Base-by-base conservation (phyloP, 148 eudicot species). In the Rhododendron ferrugineum region DNA sequence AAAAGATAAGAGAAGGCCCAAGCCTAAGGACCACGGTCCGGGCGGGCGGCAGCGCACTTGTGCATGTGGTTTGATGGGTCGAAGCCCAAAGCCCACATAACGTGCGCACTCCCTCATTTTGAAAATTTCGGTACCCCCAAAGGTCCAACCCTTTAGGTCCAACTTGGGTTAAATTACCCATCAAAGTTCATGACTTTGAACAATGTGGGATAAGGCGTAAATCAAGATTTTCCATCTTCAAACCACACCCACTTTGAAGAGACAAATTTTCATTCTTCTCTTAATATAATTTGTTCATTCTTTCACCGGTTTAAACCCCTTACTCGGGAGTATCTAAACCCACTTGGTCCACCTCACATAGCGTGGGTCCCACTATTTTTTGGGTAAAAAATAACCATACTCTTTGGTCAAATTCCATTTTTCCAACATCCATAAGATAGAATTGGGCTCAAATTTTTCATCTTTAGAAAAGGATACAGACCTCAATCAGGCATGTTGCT, bases 401-500 rank as follows among this genome's bases (percentile, higher is more conserved):
- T 54, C 60, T 54, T 54, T 15, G 22, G 22, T 50, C 56, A 50
- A 14, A 50, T 50, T 13, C 60, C 60, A 14, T 15, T 54, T 54
- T 54, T 54, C 23, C 60, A 54, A 37, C n/a, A 79, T 14, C 7
- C 6, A 15, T 52, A 52, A 79, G 10, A 47, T 2, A 4, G 60
- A 75, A 49, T 52, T 11, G 30, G 47, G 30, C n/a, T 14, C 13
- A 36, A 87, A 36, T 11, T 4, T 30, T 44, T 9, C 3, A 18
- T 22, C 77, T 13, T 36, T 11, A 62, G 40, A 34, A 32, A 44
- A 68, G 46, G 11, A 83, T 50, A 84, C 87, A 84, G 30, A 97
- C 99, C 99, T 97, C 98, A 70, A 97, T 95, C 83, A 97, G 88
- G 91, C 99, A 97, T 83, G 99, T 97, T 85, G 99, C 99, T 46